Evolutionary conservation across 345 rosid species (phyloP).

Genomic region (Eutrema japonicum): DNA sequence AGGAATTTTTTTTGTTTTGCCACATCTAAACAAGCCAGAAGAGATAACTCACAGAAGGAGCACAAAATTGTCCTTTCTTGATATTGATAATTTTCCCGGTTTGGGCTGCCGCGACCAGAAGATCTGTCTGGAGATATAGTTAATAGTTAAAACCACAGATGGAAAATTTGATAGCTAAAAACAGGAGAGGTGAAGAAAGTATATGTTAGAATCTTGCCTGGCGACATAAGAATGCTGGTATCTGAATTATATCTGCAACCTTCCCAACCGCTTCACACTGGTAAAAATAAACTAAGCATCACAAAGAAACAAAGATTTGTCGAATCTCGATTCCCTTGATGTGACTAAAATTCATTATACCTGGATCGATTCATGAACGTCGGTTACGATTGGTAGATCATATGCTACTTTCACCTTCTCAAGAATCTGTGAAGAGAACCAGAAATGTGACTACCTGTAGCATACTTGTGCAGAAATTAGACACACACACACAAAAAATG

Average conservation of each 20-base stretch:
- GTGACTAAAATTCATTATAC: constrained; percentile 41
- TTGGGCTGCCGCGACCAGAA: constrained; percentile 89
- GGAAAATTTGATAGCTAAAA: constrained; percentile 13
- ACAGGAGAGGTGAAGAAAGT: background rate
- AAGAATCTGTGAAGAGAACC: constrained; percentile 61
- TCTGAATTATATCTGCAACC: constrained; percentile 92
- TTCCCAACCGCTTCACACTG: constrained; percentile 88
- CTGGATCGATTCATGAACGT: constrained; percentile 83
- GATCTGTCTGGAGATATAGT: constrained; percentile 70
- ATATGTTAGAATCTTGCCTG: constrained; percentile 56
- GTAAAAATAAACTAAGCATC: constrained; percentile 18
- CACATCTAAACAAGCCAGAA: constrained; percentile 23
- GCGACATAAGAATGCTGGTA: constrained; percentile 93
- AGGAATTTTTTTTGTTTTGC: background rate
- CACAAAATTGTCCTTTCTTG: constrained; percentile 95
- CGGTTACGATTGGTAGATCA: constrained; percentile 81
- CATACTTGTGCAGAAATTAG: background rate
- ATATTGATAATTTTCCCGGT: constrained; percentile 88
- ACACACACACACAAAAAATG: background rate
- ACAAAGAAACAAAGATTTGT: constrained; percentile 14
- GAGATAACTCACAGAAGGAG: constrained; percentile 68
- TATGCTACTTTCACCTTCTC: constrained; percentile 84
- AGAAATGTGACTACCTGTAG: constrained; percentile 14
- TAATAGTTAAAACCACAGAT: constrained; percentile 24
- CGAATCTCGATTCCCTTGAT: constrained; percentile 3